phyloP scores from a whole-genome alignment of 139 green algal genomes.

The Chlamydomonas schloesseri region DNA sequence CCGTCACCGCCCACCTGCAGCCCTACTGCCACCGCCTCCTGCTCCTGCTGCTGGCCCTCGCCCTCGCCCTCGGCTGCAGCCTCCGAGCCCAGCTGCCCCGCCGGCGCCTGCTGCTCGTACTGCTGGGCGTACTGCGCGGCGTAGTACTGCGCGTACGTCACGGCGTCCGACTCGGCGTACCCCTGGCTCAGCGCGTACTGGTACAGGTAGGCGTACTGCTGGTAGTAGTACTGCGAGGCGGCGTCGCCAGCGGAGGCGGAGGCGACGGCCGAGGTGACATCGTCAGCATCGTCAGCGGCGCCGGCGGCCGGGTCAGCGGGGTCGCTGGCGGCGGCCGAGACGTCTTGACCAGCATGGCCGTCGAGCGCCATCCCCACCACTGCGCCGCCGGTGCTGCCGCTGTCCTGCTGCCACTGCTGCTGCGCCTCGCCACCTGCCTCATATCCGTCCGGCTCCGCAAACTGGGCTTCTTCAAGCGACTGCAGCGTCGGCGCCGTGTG shows the following conservation, averaged over 20 bases:
- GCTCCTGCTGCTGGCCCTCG: too few species aligned
- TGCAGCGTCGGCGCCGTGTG: too few species aligned
- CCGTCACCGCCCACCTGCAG: background rate
- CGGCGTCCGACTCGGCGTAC: constrained; percentile 16
- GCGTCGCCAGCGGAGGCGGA: background rate
- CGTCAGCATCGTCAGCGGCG: background rate
- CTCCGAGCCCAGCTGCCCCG: background rate
- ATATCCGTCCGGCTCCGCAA: too few species aligned
- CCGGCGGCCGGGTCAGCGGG: background rate
- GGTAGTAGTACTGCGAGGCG: constrained; percentile 47
- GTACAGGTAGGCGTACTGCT: constrained; percentile 81
- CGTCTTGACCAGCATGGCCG: too few species aligned
- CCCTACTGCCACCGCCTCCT: too few species aligned
- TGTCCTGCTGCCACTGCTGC: too few species aligned
- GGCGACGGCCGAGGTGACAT: background rate
- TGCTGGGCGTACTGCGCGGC: constrained; percentile 15
- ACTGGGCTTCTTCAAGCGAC: too few species aligned
- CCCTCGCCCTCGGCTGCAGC: background rate
- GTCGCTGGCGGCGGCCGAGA: too few species aligned
- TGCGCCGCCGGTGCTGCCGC: too few species aligned
- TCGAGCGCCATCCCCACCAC: too few species aligned
- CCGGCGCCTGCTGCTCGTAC: constrained; percentile 19
- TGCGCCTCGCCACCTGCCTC: background rate
- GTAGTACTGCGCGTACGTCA: constrained; percentile 41
- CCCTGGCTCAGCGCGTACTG: constrained; percentile 40